These are phyloP conservation scores for Cubamyces sp. DNA, from an alignment of 768 basidiomycete genomes.

Conservation along the genomic window DNA sequence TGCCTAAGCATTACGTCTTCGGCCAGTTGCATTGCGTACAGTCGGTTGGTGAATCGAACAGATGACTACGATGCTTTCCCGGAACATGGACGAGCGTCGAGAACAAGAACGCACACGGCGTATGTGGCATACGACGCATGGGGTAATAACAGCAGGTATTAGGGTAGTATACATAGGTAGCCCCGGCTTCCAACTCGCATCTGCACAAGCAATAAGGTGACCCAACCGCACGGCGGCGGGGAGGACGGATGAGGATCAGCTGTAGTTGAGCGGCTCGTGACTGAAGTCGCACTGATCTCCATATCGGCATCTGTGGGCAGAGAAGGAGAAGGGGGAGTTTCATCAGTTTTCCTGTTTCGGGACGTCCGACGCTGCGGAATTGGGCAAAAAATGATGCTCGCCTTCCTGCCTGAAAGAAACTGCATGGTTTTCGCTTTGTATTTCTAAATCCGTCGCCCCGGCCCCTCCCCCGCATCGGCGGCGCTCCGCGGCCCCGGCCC, in stretches of 20 bases:
- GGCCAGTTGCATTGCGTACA: background rate
- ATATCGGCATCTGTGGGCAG: conserved; percentile 79
- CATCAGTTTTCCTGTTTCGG: conserved; percentile 43
- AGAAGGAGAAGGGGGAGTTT: conserved; percentile 42
- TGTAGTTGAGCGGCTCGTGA: conserved; percentile 52
- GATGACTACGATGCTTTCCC: background rate
- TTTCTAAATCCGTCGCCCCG: conserved; percentile 71
- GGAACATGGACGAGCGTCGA: background rate
- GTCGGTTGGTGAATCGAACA: too few relatives aligned
- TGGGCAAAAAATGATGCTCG: conserved; percentile 60
- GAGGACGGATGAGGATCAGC: background rate
- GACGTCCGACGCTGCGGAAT: conserved; percentile 30
- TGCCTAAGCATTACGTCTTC: conserved; percentile 18
- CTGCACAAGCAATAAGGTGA: too few relatives aligned
- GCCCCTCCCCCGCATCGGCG: conserved; percentile 61
- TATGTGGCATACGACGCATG: conserved; percentile 9
- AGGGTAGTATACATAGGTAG: conserved; percentile 13
- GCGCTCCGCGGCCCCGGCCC: conserved; percentile 56
- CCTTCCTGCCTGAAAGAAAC: conserved; percentile 91
- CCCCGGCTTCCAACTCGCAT: background rate
- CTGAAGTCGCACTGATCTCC: conserved; percentile 88
- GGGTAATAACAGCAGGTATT: conserved; percentile 10
- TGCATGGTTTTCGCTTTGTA: conserved; percentile 88
- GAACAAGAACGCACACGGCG: background rate
- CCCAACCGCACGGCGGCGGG: background rate